Evolutionary conservation across 1,284 basidiomycete species (phyloP).

Genomic region (Gomphus sp.): DNA sequence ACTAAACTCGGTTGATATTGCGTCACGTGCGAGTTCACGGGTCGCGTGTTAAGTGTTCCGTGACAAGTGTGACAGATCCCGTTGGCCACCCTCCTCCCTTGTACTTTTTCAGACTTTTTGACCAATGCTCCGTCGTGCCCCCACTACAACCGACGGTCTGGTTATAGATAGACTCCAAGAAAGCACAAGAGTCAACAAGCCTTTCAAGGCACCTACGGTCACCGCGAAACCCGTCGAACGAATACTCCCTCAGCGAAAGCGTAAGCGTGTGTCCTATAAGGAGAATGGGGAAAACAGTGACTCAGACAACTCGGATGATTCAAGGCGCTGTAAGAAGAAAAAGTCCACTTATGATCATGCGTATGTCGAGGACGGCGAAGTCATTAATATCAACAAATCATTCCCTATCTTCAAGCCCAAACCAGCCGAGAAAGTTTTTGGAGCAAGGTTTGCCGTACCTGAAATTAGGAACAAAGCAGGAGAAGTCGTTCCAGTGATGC

Average conservation of each 20-base stretch:
- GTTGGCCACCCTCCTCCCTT: neutral
- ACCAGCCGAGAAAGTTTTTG: constrained; percentile 54
- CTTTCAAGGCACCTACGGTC: constrained; percentile 69
- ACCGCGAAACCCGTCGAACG: constrained; percentile 34
- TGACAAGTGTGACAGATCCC: neutral
- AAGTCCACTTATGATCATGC: constrained; percentile 40
- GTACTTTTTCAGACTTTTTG: neutral
- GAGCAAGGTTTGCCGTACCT: constrained; percentile 75
- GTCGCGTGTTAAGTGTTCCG: neutral
- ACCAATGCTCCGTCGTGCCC: constrained; percentile 58
- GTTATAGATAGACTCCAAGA: constrained; percentile 57
- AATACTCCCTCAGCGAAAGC: constrained; percentile 64
- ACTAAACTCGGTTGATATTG: neutral
- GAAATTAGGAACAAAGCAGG: constrained; percentile 79
- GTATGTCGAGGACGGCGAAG: constrained; percentile 26
- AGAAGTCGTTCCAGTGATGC: constrained; percentile 52
- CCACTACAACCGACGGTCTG: constrained; percentile 60
- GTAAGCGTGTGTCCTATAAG: constrained; percentile 78
- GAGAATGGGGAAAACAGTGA: constrained; percentile 34
- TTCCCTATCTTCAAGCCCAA: constrained; percentile 84
- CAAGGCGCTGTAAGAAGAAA: constrained; percentile 51
- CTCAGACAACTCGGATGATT: constrained; percentile 34
- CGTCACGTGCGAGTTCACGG: neutral
- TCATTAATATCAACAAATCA: constrained; percentile 46
- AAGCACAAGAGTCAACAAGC: constrained; percentile 62